phyloP scores from a whole-genome alignment of 768 basidiomycete genomes.

The Auricularia cornea region DNA sequence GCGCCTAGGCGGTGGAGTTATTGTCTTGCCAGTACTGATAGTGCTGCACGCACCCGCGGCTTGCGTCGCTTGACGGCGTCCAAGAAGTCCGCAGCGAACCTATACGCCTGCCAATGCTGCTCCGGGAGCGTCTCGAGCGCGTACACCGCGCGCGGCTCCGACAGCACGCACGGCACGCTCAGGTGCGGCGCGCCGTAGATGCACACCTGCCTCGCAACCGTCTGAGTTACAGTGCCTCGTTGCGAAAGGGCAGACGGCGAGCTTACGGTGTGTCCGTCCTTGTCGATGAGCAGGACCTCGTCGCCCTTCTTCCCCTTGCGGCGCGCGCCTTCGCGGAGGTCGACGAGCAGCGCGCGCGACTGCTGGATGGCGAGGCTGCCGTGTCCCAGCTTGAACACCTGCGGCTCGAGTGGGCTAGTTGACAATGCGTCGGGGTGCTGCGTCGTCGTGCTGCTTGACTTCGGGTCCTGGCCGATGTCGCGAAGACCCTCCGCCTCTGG shows the following conservation, averaged over 20 bases:
- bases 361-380: constrained; percentile 45
- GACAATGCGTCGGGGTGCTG: neutral
- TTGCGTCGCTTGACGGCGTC: constrained; percentile 44
- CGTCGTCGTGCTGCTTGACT: too few species aligned
- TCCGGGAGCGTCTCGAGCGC: constrained; percentile 30
- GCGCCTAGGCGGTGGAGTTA: constrained; percentile 31
- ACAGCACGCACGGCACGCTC: constrained; percentile 41
- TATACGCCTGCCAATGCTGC: constrained; percentile 37
- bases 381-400: constrained; percentile 39
- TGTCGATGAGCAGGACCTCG: constrained; percentile 37
- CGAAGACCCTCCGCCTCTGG: neutral
- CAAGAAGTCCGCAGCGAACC: constrained; percentile 35
- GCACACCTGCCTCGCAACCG: constrained; percentile 29
- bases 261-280: constrained; percentile 31
- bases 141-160: constrained; percentile 33
- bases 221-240: neutral
- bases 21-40: too few species aligned
- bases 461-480: too few species aligned
- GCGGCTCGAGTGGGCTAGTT: constrained; percentile 20
- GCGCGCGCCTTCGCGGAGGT: constrained; percentile 33
- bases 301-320: constrained; percentile 29
- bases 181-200: constrained; percentile 42
- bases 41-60: too few species aligned
- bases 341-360: constrained; percentile 41
- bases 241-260: too few species aligned